These are phyloP conservation scores for Fusarium sp. DNA, from an alignment of 2,329 filamentous ascomycete genomes.

Conservation along the genomic window DNA sequence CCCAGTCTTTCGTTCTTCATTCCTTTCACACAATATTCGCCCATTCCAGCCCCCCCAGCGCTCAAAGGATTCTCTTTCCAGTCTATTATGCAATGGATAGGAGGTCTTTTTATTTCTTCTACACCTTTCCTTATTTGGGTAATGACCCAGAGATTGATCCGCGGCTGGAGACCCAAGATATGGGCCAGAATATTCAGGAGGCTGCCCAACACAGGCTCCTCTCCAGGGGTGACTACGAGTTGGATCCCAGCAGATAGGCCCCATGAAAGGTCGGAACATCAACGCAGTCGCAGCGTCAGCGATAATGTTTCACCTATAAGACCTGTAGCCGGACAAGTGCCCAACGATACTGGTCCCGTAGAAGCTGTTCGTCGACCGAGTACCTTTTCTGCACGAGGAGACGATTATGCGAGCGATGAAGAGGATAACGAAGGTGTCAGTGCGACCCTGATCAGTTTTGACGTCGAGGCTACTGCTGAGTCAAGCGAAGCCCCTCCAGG, in stretches of 20 bases:
- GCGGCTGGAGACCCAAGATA: constrained; percentile 49
- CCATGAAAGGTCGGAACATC: constrained; percentile 32
- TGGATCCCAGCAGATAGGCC: constrained; percentile 20
- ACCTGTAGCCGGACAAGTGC: constrained; percentile 46
- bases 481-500: constrained; percentile 60
- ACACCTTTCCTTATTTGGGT: constrained; percentile 60
- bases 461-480: constrained; percentile 66
- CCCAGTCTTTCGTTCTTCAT: constrained; percentile 62
- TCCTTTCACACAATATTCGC: constrained; percentile 62
- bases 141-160: constrained; percentile 52
- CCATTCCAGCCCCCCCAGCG: constrained; percentile 57
- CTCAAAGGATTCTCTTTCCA: constrained; percentile 50
- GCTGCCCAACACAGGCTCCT: constrained; percentile 53
- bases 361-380: constrained; percentile 55
- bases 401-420: constrained; percentile 65
- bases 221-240: constrained; percentile 36
- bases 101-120: constrained; percentile 53
- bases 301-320: constrained; percentile 40
- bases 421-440: constrained; percentile 64
- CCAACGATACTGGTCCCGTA: constrained; percentile 41
- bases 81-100: constrained; percentile 56
- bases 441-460: constrained; percentile 67
- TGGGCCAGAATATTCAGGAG: constrained; percentile 51
- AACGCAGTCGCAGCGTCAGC: constrained; percentile 36
- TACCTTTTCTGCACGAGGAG: constrained; percentile 58